Evolutionary conservation across 2,329 filamentous ascomycete genomes (phyloP).

Genomic region (Exophiala lecanii-corni): DNA sequence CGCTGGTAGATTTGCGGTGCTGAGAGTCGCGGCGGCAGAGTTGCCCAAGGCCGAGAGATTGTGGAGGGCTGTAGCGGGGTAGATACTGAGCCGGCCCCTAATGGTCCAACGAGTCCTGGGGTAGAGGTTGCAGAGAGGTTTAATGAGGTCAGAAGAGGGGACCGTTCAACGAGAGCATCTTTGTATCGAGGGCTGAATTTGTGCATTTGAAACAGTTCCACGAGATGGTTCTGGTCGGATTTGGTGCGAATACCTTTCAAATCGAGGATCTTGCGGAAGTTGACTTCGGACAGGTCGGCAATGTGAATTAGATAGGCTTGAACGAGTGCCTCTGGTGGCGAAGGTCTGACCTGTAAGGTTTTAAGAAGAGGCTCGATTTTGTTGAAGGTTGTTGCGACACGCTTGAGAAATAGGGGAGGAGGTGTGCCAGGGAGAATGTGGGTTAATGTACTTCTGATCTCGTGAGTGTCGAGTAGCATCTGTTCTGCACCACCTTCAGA

Average conservation of each 20-base stretch:
- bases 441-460: conserved; percentile 73
- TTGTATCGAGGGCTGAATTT: conserved; percentile 62
- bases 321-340: conserved; percentile 86
- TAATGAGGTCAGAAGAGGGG: conserved; percentile 66
- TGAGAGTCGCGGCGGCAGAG: conserved; percentile 38
- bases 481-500: conserved; percentile 94
- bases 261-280: conserved; percentile 94
- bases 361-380: conserved; percentile 91
- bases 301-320: conserved; percentile 98
- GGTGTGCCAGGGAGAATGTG: conserved; percentile 60
- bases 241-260: conserved; percentile 83
- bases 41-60: conserved; percentile 44
- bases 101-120: conserved; percentile 30
- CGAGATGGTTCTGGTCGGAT: conserved; percentile 71
- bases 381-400: conserved; percentile 76
- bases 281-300: conserved; percentile 83
- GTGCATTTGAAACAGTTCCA: conserved; percentile 89
- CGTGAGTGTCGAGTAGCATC: conserved; percentile 95
- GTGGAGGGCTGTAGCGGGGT: conserved; percentile 41
- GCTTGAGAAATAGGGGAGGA: conserved; percentile 71
- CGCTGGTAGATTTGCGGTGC: conserved; percentile 42
- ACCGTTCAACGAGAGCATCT: conserved; percentile 61
- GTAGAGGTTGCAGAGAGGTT: conserved; percentile 39
- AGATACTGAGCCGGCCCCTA: conserved; percentile 22
- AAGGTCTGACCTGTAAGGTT: conserved; percentile 87